Conservation (phyloP, 192 early-diverging fungal genomes). For the Physocladia obscura region DNA sequence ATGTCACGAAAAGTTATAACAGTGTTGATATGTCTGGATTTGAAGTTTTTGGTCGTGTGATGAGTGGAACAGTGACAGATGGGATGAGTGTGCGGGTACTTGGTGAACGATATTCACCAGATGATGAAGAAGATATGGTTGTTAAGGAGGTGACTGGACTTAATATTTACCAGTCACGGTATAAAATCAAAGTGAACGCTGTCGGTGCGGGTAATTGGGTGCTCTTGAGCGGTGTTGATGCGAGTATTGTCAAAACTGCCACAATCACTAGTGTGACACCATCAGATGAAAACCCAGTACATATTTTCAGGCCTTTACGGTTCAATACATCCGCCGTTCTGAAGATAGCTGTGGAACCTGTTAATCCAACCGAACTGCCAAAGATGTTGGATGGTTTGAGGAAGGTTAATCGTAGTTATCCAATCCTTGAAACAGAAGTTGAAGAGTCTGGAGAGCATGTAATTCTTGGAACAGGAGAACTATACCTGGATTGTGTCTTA, state of each 20-base stretch:
- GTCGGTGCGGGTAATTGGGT: conserved; percentile 89
- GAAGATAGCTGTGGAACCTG: conserved; percentile 95
- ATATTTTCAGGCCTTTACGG: conserved; percentile 81
- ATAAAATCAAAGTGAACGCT: conserved; percentile 74
- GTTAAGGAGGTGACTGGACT: conserved; percentile 71
- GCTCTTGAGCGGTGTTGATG: conserved; percentile 87
- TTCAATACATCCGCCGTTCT: conserved; percentile 82
- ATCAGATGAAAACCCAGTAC: conserved; percentile 64
- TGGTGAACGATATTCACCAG: conserved; percentile 85
- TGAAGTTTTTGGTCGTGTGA: conserved; percentile 89
- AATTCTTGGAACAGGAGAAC: conserved; percentile 89
- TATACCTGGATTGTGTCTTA: conserved; percentile 94
- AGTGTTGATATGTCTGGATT: conserved; percentile 81
- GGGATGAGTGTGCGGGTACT: conserved; percentile 86
- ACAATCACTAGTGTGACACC: conserved; percentile 75
- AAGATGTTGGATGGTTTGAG: conserved; percentile 97
- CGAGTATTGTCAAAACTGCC: conserved; percentile 90
- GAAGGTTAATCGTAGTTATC: conserved; percentile 94
- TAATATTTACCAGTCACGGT: conserved; percentile 81
- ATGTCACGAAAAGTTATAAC: conserved; percentile 90
- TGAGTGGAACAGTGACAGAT: conserved; percentile 79
- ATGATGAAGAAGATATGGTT: conserved; percentile 97
- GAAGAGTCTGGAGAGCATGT: conserved; percentile 98
- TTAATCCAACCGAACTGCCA: conserved; percentile 95
- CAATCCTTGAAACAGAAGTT: conserved; percentile 82